Evolutionary conservation across 257 asterid species (phyloP), one percentile per base, ranked within the genome.

Genomic region (Gentiana straminea): DNA sequence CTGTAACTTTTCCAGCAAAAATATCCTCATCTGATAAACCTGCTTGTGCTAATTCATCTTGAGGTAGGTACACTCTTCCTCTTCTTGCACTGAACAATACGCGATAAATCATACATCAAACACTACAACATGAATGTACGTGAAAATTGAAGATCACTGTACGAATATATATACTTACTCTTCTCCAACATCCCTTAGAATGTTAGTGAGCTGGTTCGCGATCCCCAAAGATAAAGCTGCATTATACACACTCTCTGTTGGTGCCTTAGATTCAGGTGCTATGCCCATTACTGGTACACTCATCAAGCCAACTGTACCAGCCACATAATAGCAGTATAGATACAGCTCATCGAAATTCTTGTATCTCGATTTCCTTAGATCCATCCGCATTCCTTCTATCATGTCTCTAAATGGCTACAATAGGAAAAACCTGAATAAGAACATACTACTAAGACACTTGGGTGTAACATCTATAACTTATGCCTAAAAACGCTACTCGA

Each of bases 261-360:
- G 64, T 51, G 97, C 94, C 61, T 76, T 76, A 33, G 99, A 92
- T 51, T 86, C 94, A 11, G 95, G 89, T 43, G 89, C 94, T 68
- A 92, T 86, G 41, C 97, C 99, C 99, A 92, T 92, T n/a, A 92
- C 68, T 0, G 99, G 99, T 47, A 92, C 99, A 57, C 99, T 92
- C 99, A 92, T 92, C 79, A 92, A 63, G 60, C 97, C 99, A 1
- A 92, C 99, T 0, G 99, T 92, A 53, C 99, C 99, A 43, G 99
- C 99, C 5, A 92, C 99, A 51, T 88, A 88, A 60, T 92, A 92
- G 57, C 99, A 92, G 56, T 92, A 92, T 3, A 92, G 81, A 58
- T 92, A 88, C 64, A 92, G 64, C 71, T 92, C 99, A 13, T 92
- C 99, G 3, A 92, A 92, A 81, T 65, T 86, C 36, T 71, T 75